phyloP scores from a whole-genome alignment of 139 green algal genomes.

The Penium margaritaceum region DNA sequence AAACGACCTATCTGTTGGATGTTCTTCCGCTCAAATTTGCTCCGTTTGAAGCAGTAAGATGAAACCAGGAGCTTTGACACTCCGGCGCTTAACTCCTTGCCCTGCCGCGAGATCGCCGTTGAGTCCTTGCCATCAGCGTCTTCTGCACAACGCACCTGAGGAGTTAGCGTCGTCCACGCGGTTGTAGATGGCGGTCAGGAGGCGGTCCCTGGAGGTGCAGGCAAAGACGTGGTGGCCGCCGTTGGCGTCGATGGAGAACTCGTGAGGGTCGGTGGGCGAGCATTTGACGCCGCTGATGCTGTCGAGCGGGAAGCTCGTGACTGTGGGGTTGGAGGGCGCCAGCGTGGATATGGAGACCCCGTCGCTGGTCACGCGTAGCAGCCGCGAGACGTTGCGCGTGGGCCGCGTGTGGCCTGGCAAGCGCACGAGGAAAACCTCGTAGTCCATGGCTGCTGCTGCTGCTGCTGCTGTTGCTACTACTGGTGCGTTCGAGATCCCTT shows the following conservation, averaged over 20 bases:
- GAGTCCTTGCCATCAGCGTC: too few relatives aligned
- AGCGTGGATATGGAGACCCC: conserved; percentile 22
- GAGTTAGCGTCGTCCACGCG: conserved; percentile 34
- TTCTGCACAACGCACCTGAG: conserved; percentile 28
- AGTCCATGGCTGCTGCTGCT: conserved; percentile 31
- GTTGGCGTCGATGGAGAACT: conserved; percentile 35
- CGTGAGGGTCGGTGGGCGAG: conserved; percentile 4
- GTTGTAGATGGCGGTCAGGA: conserved; percentile 34
- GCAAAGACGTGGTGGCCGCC: too few relatives aligned
- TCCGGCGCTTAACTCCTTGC: too few relatives aligned
- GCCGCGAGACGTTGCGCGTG: neutral
- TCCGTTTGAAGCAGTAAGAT: too few relatives aligned
- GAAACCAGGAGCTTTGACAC: too few relatives aligned
- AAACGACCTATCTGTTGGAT: too few relatives aligned
- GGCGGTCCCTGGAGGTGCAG: neutral
- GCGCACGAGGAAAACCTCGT: conserved; percentile 33
- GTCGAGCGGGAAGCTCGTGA: conserved; percentile 11
- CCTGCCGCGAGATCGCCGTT: too few relatives aligned
- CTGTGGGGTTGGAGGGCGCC: conserved; percentile 1
- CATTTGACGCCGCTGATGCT: conserved; percentile 22
- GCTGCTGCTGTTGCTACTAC: too few relatives aligned
- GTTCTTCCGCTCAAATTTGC: too few relatives aligned
- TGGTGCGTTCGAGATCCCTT: too few relatives aligned
- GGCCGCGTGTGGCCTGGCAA: conserved; percentile 22
- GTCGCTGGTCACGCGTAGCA: conserved; percentile 10